A percentile compares a stretch with the other conserved stretches of the same genome.
Evolutionary conservation across 2,329 filamentous ascomycete species (phyloP).

Genomic region (Pseudogymnoascus sp.): DNA sequence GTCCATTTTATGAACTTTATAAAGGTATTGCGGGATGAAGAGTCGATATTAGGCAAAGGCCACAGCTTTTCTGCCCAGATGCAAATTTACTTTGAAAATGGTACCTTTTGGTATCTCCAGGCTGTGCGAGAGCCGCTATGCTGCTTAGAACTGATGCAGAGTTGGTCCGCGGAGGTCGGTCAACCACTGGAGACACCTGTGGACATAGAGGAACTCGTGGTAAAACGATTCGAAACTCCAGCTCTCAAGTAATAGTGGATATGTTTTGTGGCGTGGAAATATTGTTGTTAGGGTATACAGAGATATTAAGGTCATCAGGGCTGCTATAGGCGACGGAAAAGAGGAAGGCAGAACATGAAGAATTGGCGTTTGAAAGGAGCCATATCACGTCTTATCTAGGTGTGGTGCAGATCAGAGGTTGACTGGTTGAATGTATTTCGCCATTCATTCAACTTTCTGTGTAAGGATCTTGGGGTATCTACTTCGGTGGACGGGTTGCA

Average conservation of each 20-base stretch:
- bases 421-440: not conserved
- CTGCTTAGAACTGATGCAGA: not conserved
- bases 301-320: not conserved
- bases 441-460: not conserved
- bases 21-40: not conserved
- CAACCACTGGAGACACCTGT: not conserved
- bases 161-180: not conserved
- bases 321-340: not conserved
- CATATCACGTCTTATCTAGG: too few relatives aligned
- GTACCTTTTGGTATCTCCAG: not conserved
- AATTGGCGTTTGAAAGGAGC: not conserved
- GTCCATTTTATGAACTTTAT: not conserved
- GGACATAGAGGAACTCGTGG: not conserved
- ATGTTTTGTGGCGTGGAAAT: not conserved
- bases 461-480: not conserved
- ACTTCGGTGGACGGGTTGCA: not conserved
- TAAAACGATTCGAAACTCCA: not conserved
- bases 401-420: not conserved
- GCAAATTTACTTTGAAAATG: not conserved
- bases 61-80: not conserved
- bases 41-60: not conserved
- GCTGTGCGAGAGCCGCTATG: not conserved
- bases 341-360: not conserved
- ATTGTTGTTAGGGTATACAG: not conserved
- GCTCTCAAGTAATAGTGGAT: not conserved